Percentiles rank a stretch among this genome's conserved stretches.
Evolutionary conservation across 768 basidiomycete genomes (phyloP).

Genomic region (Amanita jacksonii): DNA sequence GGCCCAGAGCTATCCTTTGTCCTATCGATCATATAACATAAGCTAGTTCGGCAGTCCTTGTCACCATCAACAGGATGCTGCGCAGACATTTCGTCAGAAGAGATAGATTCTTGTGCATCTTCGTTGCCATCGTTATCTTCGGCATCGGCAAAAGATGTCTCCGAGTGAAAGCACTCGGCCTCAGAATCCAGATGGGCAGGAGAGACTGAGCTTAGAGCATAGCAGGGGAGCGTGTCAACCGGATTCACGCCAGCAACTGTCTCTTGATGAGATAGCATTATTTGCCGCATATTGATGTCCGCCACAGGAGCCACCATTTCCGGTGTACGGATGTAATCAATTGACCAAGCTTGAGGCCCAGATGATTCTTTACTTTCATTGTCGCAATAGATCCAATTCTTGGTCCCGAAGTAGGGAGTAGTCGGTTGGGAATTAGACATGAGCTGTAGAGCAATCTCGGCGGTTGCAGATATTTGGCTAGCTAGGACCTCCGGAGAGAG

Average conservation of each 20-base stretch:
- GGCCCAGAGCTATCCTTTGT: too few species aligned
- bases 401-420: neutral
- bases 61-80: neutral
- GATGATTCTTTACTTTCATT: neutral
- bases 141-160: slow-evolving; percentile 3
- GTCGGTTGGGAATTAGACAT: neutral
- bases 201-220: neutral
- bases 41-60: too few species aligned
- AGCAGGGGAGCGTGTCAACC: slow-evolving; percentile 20
- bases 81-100: neutral
- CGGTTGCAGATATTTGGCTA: slow-evolving; percentile 25
- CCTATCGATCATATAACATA: too few species aligned
- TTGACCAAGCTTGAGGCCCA: neutral
- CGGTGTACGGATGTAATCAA: neutral
- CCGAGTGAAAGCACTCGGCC: neutral
- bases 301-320: slow-evolving; percentile 6
- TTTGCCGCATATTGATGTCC: slow-evolving; percentile 13
- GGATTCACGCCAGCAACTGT: slow-evolving; percentile 21
- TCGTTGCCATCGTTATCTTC: neutral
- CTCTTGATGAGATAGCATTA: slow-evolving; percentile 13
- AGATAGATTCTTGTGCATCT: neutral
- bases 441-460: slow-evolving; percentile 9
- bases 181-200: neutral
- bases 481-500: slow-evolving; percentile 24
- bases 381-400: too few species aligned